Conservation (phyloP, 1,284 basidiomycete genomes). For the Dichomitus squalens region DNA sequence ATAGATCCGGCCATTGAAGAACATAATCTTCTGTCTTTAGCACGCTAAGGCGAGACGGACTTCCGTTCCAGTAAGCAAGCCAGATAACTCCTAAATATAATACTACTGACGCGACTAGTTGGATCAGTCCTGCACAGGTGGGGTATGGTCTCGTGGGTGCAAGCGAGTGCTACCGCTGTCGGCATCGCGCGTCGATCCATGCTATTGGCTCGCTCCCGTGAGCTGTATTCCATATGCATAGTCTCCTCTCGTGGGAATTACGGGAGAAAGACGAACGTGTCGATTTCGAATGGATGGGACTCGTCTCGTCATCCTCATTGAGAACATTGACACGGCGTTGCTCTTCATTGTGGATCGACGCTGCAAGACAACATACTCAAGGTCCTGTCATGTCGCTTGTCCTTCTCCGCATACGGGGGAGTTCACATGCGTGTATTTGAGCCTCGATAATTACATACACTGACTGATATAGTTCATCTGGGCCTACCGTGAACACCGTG, state of each 20-base stretch:
- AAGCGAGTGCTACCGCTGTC: not conserved
- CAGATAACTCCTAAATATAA: not conserved
- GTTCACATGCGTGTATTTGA: not conserved
- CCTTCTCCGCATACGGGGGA: not conserved
- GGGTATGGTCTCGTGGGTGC: not conserved
- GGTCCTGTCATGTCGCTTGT: not conserved
- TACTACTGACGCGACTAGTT: not conserved
- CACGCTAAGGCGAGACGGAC: not conserved
- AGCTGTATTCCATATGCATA: not conserved
- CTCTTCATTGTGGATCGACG: not conserved
- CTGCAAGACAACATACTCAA: not conserved
- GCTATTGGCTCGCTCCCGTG: not conserved
- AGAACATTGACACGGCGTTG: not conserved
- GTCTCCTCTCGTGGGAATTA: too few species aligned
- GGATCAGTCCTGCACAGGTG: not conserved
- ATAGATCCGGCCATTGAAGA: not conserved
- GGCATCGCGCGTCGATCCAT: not conserved
- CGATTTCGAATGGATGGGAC: not conserved
- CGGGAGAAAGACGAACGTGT: too few species aligned
- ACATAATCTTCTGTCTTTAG: not conserved
- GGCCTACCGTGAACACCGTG: not conserved
- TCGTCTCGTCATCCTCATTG: not conserved
- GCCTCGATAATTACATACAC: not conserved
- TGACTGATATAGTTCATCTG: not conserved
- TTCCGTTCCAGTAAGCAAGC: not conserved